These are phyloP conservation scores for Candida broadrunensis DNA, from an alignment of 805 yeast species.

Conservation along the genomic window DNA sequence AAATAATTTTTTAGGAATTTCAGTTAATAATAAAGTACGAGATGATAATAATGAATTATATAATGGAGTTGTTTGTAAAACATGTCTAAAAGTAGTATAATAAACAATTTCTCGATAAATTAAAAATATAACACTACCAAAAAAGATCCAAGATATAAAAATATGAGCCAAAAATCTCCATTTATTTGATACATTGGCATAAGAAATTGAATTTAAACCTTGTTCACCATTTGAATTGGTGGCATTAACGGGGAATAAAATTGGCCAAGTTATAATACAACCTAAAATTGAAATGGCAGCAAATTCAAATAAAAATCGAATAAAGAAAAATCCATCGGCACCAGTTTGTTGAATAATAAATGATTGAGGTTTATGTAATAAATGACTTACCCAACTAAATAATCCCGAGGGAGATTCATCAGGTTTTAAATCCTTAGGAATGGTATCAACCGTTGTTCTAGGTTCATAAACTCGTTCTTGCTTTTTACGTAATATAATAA, in stretches of 20 bases:
- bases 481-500: conserved; percentile 40
- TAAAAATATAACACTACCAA: conserved; percentile 61
- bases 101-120: conserved; percentile 73
- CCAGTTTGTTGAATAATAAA: conserved; percentile 69
- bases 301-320: conserved; percentile 61
- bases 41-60: conserved; percentile 69
- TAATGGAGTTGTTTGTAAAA: conserved; percentile 67
- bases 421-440: conserved; percentile 44
- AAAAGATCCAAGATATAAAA: conserved; percentile 71
- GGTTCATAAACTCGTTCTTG: conserved; percentile 53
- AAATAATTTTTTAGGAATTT: conserved; percentile 50
- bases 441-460: conserved; percentile 41
- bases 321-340: conserved; percentile 72
- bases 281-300: conserved; percentile 50
- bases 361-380: conserved; percentile 55
- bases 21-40: conserved; percentile 70
- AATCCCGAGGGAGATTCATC: conserved; percentile 44
- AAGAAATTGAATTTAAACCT: conserved; percentile 67
- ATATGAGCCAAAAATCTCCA: conserved; percentile 72
- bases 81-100: conserved; percentile 71
- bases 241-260: conserved; percentile 72
- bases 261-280: conserved; percentile 59
- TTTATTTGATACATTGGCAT: conserved; percentile 59
- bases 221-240: conserved; percentile 53
- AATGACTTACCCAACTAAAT: conserved; percentile 52